Evolutionary conservation across 495 filamentous ascomycete species (phyloP), one percentile per base, ranked within the genome.

Genomic region (Cryomyces minteri): DNA sequence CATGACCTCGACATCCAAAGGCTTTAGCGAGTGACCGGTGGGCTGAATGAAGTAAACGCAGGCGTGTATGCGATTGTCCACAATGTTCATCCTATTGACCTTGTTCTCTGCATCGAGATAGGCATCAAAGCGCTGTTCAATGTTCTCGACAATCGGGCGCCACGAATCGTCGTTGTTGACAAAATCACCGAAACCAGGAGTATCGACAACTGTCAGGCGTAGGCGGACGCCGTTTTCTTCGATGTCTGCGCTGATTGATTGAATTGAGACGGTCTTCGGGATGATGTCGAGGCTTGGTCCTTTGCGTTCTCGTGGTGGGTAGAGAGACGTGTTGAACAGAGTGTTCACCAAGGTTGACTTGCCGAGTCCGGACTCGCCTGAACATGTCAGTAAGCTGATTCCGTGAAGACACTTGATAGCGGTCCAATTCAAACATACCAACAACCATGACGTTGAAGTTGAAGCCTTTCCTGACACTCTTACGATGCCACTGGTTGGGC

Each of bases 371-470:
- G 90, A 98, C 80, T 98, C 90, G 78, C 90, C 90, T 98, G 48
- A 5, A 36, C 28, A 8, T 5, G 14, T 53, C 30, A 53, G 44
- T 48, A 50, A 58, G 54, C 25, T 41, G 31, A 44, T 46, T 32
- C 9, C 46, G 2, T 7, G 10, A 8, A 2, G n/a, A 11, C 31
- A 18, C 14, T 37, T 39, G 2, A 25, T 25, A 2, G 18, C 18
- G 12, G 12, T 36, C 18, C 0, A 10, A 32, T 36, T 25, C 50
- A 45, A 38, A 73, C 71, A 49, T 71, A 98, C 90, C 90, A 65
- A 98, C 90, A 65, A 98, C 90, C 90, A 98, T 98, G 48, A 96
- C 90, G 60, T 98, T 98, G 74, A 98, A 98, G 74, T 96, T 98
- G 78, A 98, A 98, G 48, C 90, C 90, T 66, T 98, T 98, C 59